phyloP scores from a whole-genome alignment of 176 grass and related monocot species.

The Raddia distichophylla region DNA sequence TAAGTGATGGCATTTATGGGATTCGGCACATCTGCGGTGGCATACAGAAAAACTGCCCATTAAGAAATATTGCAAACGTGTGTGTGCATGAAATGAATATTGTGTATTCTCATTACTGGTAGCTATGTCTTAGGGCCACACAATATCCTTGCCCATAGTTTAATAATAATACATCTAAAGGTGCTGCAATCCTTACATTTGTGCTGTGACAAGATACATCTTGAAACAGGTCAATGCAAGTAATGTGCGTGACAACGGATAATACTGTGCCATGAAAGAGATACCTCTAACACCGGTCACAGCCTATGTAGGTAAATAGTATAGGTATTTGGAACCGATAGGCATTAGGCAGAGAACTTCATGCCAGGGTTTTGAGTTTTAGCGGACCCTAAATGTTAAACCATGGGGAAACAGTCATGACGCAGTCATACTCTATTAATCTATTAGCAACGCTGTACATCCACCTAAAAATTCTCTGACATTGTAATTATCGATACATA shows the following conservation, averaged over 20 bases:
- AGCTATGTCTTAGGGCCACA: neutral
- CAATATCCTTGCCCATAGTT: neutral
- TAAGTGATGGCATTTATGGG: too few relatives aligned
- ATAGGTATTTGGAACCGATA: neutral
- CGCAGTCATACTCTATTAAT: too few relatives aligned
- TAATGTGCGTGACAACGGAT: constrained; percentile 6
- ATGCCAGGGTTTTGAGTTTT: neutral
- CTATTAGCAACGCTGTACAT: too few relatives aligned
- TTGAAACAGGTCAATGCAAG: constrained; percentile 27
- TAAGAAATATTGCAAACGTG: neutral
- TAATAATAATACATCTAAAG: neutral
- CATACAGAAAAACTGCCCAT: neutral
- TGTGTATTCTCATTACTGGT: neutral
- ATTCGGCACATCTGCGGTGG: too few relatives aligned
- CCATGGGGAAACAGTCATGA: neutral
- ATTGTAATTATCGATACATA: too few relatives aligned
- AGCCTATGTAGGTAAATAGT: neutral
- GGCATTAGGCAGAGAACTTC: neutral
- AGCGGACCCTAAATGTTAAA: constrained; percentile 2
- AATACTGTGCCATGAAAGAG: constrained; percentile 20
- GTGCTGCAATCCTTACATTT: neutral
- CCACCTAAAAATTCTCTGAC: too few relatives aligned
- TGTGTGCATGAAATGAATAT: neutral
- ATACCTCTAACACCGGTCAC: neutral
- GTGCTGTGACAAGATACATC: neutral